Conservation (phyloP, 768 basidiomycete genomes). For the Daedaleopsis sinensis region DNA sequence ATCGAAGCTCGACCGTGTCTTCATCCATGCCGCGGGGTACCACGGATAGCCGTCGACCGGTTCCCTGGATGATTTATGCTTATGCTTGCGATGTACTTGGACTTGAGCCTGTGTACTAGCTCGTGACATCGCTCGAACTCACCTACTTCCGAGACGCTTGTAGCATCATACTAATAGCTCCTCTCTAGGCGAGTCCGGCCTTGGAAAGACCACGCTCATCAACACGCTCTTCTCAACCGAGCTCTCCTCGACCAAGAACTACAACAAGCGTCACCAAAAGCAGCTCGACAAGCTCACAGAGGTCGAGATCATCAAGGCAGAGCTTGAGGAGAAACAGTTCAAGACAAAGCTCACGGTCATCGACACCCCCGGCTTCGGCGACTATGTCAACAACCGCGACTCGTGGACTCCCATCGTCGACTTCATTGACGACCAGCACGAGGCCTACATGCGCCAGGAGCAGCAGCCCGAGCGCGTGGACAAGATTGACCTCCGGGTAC, state of each 20-base stretch:
- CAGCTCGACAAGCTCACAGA: conserved; percentile 99
- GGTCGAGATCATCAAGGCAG: conserved; percentile 99
- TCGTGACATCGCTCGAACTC: background rate
- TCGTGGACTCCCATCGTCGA: conserved; percentile 98
- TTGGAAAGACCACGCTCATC: conserved; percentile 97
- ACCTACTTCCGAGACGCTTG: background rate
- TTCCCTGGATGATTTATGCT: too few relatives aligned
- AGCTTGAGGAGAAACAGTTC: conserved; percentile 98
- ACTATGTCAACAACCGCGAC: conserved; percentile 99
- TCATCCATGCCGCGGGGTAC: background rate
- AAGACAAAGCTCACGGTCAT: conserved; percentile 99
- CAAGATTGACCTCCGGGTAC: conserved; percentile 94
- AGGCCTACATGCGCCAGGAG: conserved; percentile 96
- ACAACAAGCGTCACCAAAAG: conserved; percentile 85
- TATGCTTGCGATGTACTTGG: too few relatives aligned
- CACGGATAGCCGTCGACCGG: too few relatives aligned
- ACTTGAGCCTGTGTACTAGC: too few relatives aligned
- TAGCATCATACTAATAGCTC: background rate
- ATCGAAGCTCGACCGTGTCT: background rate
- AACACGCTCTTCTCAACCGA: conserved; percentile 99
- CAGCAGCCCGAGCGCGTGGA: conserved; percentile 96
- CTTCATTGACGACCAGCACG: conserved; percentile 96
- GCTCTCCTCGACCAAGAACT: conserved; percentile 90
- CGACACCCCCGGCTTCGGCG: conserved; percentile 98
- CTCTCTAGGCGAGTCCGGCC: conserved; percentile 84